These are phyloP conservation scores for Citrus trifoliata DNA, from an alignment of 345 rosid species.

Conservation along the genomic window DNA sequence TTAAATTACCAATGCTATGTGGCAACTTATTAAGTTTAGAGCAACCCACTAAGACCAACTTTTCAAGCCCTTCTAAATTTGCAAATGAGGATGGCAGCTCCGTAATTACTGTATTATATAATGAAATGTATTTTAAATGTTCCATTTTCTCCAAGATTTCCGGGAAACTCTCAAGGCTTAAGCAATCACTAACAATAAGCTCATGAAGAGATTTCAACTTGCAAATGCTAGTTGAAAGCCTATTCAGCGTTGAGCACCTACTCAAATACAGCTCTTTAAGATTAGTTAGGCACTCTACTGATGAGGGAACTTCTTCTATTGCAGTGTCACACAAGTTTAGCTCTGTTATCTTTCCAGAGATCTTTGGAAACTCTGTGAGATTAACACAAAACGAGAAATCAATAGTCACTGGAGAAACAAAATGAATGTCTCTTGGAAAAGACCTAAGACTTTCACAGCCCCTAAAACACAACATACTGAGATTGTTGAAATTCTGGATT, in stretches of 20 bases:
- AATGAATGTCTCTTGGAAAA: neutral
- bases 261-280: neutral
- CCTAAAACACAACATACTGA: neutral
- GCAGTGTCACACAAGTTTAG: neutral
- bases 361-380: neutral
- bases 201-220: neutral
- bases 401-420: neutral
- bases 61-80: neutral
- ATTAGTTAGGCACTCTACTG: neutral
- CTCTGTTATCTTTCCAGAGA: neutral
- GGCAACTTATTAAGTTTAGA: neutral
- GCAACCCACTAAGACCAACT: neutral
- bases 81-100: neutral
- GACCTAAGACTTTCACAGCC: neutral
- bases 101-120: neutral
- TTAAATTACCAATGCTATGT: neutral
- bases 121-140: neutral
- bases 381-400: neutral
- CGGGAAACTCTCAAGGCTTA: neutral
- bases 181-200: neutral
- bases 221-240: neutral
- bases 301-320: constrained; percentile 6
- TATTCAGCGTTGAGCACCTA: neutral
- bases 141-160: neutral
- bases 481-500: neutral